Conservation (phyloP, 257 asterid genomes). For the Mentha longifolia region DNA sequence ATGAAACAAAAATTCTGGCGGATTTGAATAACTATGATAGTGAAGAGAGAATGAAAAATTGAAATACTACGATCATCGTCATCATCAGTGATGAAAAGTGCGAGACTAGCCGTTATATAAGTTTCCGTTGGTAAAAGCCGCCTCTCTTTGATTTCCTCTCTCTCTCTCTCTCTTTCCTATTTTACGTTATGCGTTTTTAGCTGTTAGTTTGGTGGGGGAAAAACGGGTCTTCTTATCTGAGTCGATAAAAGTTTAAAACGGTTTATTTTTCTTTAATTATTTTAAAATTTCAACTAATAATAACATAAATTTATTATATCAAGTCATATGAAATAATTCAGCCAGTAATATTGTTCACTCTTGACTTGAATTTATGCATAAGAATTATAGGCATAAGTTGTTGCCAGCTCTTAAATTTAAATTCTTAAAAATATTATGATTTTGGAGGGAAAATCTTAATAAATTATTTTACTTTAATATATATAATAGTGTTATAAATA, state of each 20-base stretch:
- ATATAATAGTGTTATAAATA: too few species aligned
- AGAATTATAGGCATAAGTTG: too few species aligned
- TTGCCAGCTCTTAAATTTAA: too few species aligned
- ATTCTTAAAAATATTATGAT: too few species aligned
- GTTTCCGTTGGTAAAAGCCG: constrained; percentile 50
- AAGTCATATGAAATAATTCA: too few species aligned
- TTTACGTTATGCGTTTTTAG: background rate
- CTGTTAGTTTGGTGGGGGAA: background rate
- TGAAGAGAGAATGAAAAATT: background rate
- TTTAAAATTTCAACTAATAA: too few species aligned
- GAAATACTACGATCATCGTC: constrained; percentile 14
- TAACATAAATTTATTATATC: too few species aligned
- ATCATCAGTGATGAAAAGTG: constrained; percentile 28
- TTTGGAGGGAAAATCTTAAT: too few species aligned
- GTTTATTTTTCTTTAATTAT: too few species aligned
- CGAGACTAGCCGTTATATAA: constrained; percentile 52
- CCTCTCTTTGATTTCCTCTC: constrained; percentile 11
- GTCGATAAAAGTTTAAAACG: background rate
- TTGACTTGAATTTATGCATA: too few species aligned
- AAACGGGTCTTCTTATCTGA: background rate
- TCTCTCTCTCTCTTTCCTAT: background rate
- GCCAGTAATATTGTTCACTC: too few species aligned
- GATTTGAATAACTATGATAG: background rate
- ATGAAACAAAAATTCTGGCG: background rate
- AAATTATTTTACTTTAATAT: too few species aligned